Conservation (phyloP, 106 monocot species). For the Chionographis japonica region DNA sequence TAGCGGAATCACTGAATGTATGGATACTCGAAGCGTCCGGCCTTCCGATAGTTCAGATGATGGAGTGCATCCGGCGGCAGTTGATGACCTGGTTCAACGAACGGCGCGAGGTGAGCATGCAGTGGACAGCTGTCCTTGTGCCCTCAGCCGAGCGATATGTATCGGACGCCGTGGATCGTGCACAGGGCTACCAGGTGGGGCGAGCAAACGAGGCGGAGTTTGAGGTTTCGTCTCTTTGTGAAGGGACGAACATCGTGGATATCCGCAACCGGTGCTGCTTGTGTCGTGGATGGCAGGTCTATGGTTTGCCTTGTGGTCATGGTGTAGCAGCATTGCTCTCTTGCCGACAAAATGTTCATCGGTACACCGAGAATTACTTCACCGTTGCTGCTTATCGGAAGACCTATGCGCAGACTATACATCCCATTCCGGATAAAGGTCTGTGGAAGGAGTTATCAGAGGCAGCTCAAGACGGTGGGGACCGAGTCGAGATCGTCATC, state of each 20-base stretch:
- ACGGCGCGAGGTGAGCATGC: constrained; percentile 79
- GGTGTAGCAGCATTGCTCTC: constrained; percentile 80
- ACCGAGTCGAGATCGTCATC: constrained; percentile 35
- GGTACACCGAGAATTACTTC: constrained; percentile 91
- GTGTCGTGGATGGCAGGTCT: constrained; percentile 93
- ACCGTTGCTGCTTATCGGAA: constrained; percentile 88
- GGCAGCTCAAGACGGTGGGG: constrained; percentile 9
- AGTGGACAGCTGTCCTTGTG: constrained; percentile 73
- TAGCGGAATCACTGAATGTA: constrained; percentile 65
- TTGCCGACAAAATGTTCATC: constrained; percentile 84
- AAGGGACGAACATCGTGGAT: constrained; percentile 81
- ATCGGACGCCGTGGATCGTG: constrained; percentile 64
- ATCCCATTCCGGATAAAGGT: constrained; percentile 89
- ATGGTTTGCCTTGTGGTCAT: constrained; percentile 90
- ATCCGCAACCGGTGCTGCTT: constrained; percentile 87
- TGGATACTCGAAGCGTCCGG: constrained; percentile 91
- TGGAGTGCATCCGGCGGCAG: constrained; percentile 84
- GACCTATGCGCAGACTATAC: constrained; percentile 89
- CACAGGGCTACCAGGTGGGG: constrained; percentile 55
- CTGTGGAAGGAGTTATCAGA: constrained; percentile 73
- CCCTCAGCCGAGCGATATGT: constrained; percentile 73
- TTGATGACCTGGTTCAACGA: constrained; percentile 99
- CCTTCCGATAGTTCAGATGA: constrained; percentile 92
- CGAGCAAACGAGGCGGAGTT: constrained; percentile 93
- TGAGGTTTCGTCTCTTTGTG: constrained; percentile 72